Percentiles rank a stretch among this genome's conserved stretches.
Evolutionary conservation across 106 monocot genomes (phyloP).

Genomic region (Allium sativum): DNA sequence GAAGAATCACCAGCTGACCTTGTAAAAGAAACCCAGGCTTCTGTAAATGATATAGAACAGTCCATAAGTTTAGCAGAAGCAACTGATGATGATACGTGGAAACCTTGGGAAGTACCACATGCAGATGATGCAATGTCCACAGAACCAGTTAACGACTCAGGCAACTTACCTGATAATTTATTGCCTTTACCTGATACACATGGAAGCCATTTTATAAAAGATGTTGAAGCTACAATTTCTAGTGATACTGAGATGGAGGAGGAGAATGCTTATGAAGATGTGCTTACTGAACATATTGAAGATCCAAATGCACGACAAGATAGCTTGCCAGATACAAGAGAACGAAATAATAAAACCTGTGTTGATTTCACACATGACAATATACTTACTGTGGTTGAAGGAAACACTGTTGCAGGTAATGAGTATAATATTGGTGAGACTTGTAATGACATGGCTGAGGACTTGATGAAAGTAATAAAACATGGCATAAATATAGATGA

Average conservation of each 20-base stretch:
- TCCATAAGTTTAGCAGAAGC: not conserved
- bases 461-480: not conserved
- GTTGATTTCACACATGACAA: conserved; percentile 3
- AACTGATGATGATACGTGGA: not conserved
- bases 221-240: conserved; percentile 1
- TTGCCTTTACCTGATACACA: conserved; percentile 2
- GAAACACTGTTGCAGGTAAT: conserved; percentile 1
- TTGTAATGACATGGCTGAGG: not conserved
- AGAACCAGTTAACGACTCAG: not conserved
- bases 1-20: conserved; percentile 6
- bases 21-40: not conserved
- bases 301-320: not conserved
- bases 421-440: not conserved
- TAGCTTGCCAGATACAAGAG: not conserved
- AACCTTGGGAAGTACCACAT: not conserved
- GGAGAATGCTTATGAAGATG: conserved; percentile 2
- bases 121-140: not conserved
- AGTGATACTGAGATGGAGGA: not conserved
- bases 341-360: conserved; percentile 14
- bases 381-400: not conserved
- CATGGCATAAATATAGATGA: conserved; percentile 4
- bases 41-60: not conserved
- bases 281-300: conserved; percentile 3
- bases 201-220: not conserved
- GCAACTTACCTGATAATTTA: conserved; percentile 1